Conservation (phyloP, 805 yeast genomes). For the Metschnikowia amazonensis region DNA sequence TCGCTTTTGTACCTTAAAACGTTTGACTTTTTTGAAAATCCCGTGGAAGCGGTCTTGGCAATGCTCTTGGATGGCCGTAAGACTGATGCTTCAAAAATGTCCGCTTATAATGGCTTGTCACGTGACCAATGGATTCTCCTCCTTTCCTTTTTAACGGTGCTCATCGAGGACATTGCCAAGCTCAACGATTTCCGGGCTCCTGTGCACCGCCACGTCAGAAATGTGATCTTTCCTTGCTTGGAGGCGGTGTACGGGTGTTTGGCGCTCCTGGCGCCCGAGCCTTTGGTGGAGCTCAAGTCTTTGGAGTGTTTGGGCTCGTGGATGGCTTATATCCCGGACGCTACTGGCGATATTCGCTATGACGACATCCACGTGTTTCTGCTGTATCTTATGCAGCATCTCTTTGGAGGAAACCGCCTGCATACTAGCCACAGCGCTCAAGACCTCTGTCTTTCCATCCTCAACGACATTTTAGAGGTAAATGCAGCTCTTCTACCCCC, state of each 20-base stretch:
- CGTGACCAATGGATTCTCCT: constrained; percentile 13
- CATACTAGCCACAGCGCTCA: constrained; percentile 8
- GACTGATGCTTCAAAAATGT: neutral
- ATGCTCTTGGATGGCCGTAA: neutral
- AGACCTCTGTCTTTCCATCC: constrained; percentile 16
- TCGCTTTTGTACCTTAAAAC: constrained; percentile 45
- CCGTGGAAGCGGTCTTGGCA: constrained; percentile 23
- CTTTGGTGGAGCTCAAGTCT: constrained; percentile 1
- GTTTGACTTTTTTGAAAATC: constrained; percentile 37
- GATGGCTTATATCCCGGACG: constrained; percentile 35
- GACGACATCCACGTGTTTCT: constrained; percentile 12
- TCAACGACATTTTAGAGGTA: constrained; percentile 45
- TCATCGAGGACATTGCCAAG: constrained; percentile 51
- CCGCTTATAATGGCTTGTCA: neutral
- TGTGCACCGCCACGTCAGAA: constrained; percentile 39
- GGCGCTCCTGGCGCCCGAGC: neutral
- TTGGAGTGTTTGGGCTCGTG: constrained; percentile 33
- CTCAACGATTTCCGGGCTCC: constrained; percentile 20
- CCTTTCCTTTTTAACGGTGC: constrained; percentile 39
- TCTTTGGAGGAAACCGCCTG: neutral
- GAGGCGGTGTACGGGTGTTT: constrained; percentile 20
- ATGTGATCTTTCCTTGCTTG: constrained; percentile 28
- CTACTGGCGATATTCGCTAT: constrained; percentile 31
- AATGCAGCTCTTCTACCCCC: constrained; percentile 39
- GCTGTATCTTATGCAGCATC: constrained; percentile 9